Conservation (phyloP, 2,329 filamentous ascomycete genomes). For the Dothideomycetidae sp. region DNA sequence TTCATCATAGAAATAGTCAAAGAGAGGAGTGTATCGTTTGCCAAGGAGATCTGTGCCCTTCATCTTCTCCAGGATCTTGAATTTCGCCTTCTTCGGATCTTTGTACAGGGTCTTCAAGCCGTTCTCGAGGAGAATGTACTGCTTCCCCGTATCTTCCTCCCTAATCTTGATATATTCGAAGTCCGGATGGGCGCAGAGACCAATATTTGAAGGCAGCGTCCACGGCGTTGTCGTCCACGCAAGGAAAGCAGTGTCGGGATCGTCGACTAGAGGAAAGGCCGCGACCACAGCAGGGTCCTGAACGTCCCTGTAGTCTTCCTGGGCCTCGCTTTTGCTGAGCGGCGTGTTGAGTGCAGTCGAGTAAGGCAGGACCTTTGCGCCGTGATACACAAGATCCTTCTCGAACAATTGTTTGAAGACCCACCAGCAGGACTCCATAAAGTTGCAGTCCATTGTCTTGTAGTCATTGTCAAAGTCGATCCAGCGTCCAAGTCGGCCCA, state of each 20-base stretch:
- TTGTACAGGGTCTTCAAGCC: conserved; percentile 77
- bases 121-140: conserved; percentile 74
- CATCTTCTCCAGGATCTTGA: conserved; percentile 63
- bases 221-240: conserved; percentile 86
- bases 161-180: conserved; percentile 80
- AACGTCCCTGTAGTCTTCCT: conserved; percentile 88
- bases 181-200: conserved; percentile 62
- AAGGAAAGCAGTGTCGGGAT: conserved; percentile 60
- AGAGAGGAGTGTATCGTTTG: conserved; percentile 79
- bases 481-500: conserved; percentile 84
- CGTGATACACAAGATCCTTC: conserved; percentile 79
- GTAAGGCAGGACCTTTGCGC: conserved; percentile 87
- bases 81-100: conserved; percentile 88
- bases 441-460: conserved; percentile 91
- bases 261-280: conserved; percentile 63
- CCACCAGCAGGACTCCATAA: conserved; percentile 97
- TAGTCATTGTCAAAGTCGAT: conserved; percentile 98
- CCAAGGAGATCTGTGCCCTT: conserved; percentile 74
- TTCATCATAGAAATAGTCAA: conserved; percentile 77
- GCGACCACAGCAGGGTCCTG: conserved; percentile 84
- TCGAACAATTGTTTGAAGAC: conserved; percentile 88
- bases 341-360: conserved; percentile 82
- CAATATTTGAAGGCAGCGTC: conserved; percentile 72
- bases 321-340: conserved; percentile 84
- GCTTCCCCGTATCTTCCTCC: conserved; percentile 67